A percentile compares a stretch with the other conserved stretches of the same genome.
Evolutionary conservation across 805 yeast species (phyloP).

Genomic region (Debaryomyces hansenii): DNA sequence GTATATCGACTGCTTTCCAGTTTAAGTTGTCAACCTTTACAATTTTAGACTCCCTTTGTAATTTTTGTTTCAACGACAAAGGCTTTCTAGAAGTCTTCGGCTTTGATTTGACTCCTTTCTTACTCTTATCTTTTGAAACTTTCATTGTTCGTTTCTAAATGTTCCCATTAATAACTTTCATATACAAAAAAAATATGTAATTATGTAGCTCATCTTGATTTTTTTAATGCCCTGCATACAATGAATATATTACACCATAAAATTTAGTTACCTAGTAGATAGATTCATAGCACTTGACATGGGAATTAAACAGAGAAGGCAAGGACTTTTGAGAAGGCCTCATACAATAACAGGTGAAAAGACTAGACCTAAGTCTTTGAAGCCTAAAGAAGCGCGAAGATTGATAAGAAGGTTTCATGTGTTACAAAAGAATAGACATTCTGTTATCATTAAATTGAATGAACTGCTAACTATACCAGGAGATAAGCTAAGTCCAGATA

Average conservation of each 20-base stretch:
- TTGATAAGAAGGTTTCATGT: conserved; percentile 78
- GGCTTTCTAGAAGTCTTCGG: conserved; percentile 2
- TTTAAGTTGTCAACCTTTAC: conserved; percentile 52
- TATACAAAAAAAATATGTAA: background rate
- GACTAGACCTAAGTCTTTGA: conserved; percentile 47
- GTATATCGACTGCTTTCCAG: conserved; percentile 84
- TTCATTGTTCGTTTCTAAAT: background rate
- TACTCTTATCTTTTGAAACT: background rate
- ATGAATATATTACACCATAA: background rate
- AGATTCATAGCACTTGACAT: background rate
- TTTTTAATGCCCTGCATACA: background rate
- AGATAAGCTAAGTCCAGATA: conserved; percentile 19
- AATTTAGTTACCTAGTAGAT: too few relatives aligned
- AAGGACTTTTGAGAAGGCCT: conserved; percentile 29
- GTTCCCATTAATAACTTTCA: background rate
- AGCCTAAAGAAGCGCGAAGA: conserved; percentile 70
- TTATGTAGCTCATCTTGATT: background rate
- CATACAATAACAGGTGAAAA: conserved; percentile 30
- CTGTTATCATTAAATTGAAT: conserved; percentile 35
- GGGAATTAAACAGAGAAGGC: conserved; percentile 12
- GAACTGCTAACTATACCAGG: conserved; percentile 6
- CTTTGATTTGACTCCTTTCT: background rate
- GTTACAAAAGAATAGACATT: conserved; percentile 55
- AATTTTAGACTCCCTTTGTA: conserved; percentile 32
- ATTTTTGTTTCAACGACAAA: conserved; percentile 28